phyloP scores from a whole-genome alignment of 2,329 filamentous ascomycete species.

The Diaporthe amygdali region DNA sequence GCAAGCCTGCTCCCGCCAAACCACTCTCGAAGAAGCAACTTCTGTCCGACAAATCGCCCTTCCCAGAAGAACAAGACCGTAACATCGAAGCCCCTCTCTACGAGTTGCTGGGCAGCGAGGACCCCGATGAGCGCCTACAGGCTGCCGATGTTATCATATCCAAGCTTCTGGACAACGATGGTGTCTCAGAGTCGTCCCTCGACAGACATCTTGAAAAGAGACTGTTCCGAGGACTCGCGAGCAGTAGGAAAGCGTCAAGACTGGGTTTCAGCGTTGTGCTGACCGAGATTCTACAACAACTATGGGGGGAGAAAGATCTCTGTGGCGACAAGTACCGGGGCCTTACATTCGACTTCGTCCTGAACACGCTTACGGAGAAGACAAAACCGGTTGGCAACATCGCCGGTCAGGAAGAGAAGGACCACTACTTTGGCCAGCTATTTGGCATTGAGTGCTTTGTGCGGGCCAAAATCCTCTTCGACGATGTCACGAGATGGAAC shows the following conservation, averaged over 20 bases:
- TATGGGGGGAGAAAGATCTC: constrained; percentile 61
- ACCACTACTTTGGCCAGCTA: constrained; percentile 82
- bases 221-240: constrained; percentile 87
- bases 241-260: constrained; percentile 85
- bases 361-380: constrained; percentile 60
- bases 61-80: constrained; percentile 61
- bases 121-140: constrained; percentile 58
- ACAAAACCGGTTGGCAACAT: constrained; percentile 59
- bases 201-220: constrained; percentile 67
- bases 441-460: constrained; percentile 90
- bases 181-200: constrained; percentile 57
- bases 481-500: constrained; percentile 64
- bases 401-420: constrained; percentile 77
- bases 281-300: constrained; percentile 77
- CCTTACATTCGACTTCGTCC: constrained; percentile 60
- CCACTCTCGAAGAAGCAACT: constrained; percentile 40
- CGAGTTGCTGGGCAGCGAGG: constrained; percentile 65
- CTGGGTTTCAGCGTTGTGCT: constrained; percentile 89
- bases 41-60: constrained; percentile 46
- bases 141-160: constrained; percentile 65
- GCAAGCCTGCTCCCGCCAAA: neutral
- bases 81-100: constrained; percentile 65
- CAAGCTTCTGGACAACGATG: constrained; percentile 55
- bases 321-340: constrained; percentile 53
- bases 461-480: constrained; percentile 75